Conservation (phyloP, 495 filamentous ascomycete genomes). For the Xylaria sp. region DNA sequence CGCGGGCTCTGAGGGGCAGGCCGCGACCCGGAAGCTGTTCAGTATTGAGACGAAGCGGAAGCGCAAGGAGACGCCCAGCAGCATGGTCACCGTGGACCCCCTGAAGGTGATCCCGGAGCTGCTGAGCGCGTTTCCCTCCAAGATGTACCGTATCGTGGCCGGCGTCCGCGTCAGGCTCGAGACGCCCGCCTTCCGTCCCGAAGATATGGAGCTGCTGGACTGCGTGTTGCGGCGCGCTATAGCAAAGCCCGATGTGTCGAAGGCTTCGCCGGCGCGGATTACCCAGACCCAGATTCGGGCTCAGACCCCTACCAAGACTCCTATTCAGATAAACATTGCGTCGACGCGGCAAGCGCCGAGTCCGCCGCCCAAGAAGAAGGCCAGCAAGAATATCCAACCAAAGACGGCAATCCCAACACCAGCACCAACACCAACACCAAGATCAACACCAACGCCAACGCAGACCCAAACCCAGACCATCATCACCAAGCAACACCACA, state of each 20-base stretch:
- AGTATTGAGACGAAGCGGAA: conserved; percentile 14
- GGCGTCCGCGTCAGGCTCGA: conserved; percentile 15
- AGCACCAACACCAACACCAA: not conserved
- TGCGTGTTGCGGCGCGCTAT: conserved; percentile 29
- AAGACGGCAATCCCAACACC: not conserved
- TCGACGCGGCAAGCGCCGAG: conserved; percentile 7
- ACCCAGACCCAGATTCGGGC: too few relatives aligned
- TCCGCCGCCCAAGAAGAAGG: conserved; percentile 3
- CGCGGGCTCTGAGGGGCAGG: not conserved
- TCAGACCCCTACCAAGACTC: not conserved
- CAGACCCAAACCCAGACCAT: too few relatives aligned
- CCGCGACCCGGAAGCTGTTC: conserved; percentile 17
- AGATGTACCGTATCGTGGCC: conserved; percentile 20
- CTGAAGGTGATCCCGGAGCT: conserved; percentile 32
- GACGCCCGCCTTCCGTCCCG: conserved; percentile 21
- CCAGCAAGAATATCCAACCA: not conserved
- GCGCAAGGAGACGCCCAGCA: conserved; percentile 9
- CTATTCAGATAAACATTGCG: not conserved
- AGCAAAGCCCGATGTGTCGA: not conserved
- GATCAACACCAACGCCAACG: not conserved
- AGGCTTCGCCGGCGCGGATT: not conserved
- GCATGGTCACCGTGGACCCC: conserved; percentile 25
- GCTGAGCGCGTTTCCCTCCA: conserved; percentile 15
- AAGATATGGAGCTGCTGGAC: conserved; percentile 31
- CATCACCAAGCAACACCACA: not conserved